Conservation (phyloP, 73 alveolate species). For the Uronychia setigera region DNA sequence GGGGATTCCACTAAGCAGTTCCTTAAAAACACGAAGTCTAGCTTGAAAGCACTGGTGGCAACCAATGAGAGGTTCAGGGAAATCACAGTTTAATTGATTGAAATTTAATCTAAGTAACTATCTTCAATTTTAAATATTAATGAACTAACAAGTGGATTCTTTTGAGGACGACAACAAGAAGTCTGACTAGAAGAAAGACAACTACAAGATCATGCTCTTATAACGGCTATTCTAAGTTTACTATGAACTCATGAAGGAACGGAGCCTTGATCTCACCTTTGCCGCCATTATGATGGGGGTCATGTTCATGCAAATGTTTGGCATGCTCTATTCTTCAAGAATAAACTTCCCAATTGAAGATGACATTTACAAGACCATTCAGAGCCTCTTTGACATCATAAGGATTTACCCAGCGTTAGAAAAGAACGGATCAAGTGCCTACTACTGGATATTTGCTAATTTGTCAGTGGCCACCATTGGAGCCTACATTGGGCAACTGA, state of each 20-base stretch:
- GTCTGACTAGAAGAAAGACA: slow-evolving; percentile 31
- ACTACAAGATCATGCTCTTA: slow-evolving; percentile 16
- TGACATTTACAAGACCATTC: slow-evolving; percentile 33
- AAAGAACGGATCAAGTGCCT: slow-evolving; percentile 7
- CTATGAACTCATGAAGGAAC: slow-evolving; percentile 51
- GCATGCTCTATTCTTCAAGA: slow-evolving; percentile 29
- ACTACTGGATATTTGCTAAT: slow-evolving; percentile 31
- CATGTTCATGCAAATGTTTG: slow-evolving; percentile 39
- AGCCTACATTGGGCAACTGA: slow-evolving; percentile 14
- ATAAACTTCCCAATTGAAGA: slow-evolving; percentile 47
- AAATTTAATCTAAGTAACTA: too few species aligned
- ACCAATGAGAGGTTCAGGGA: too few species aligned
- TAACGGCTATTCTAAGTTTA: slow-evolving; percentile 40
- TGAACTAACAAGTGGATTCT: too few species aligned
- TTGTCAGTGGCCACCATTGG: slow-evolving; percentile 12
- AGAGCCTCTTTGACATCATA: slow-evolving; percentile 29
- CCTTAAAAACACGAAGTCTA: too few species aligned
- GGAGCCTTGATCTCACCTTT: slow-evolving; percentile 40
- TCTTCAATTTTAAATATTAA: too few species aligned
- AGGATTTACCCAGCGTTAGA: slow-evolving; percentile 46
- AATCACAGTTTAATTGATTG: too few species aligned
- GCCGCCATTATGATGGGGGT: slow-evolving; percentile 37
- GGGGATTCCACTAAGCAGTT: too few species aligned
- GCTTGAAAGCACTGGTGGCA: too few species aligned
- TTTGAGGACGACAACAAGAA: slow-evolving; percentile 41